Conservation (phyloP, 768 basidiomycete species). For the Termitomyces sp. region DNA sequence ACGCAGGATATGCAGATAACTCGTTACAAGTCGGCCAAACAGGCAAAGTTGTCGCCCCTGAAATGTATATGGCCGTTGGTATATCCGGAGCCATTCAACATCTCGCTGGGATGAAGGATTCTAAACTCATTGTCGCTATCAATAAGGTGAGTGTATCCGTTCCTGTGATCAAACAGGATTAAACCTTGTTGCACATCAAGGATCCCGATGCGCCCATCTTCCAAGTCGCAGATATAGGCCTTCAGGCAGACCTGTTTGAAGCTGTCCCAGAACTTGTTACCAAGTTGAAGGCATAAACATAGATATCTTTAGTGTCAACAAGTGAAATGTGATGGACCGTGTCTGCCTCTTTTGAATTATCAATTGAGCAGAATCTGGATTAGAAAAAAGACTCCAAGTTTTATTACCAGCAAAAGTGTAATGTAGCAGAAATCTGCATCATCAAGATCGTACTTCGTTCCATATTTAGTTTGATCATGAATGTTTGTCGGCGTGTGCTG, state of each 20-base stretch:
- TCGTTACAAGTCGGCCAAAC: slow-evolving; percentile 99
- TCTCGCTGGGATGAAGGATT: slow-evolving; percentile 99
- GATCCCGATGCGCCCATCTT: slow-evolving; percentile 98
- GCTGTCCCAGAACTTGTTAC: slow-evolving; percentile 87
- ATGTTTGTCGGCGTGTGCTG: no score
- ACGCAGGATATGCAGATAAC: slow-evolving; percentile 97
- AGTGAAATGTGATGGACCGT: background rate
- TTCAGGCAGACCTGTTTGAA: slow-evolving; percentile 91
- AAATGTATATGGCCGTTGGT: slow-evolving; percentile 93
- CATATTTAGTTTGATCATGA: no score
- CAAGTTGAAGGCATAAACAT: slow-evolving; percentile 58
- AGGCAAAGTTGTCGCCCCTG: slow-evolving; percentile 96
- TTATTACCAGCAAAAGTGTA: background rate
- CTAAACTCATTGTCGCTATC: slow-evolving; percentile 95
- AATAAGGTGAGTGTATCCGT: slow-evolving; percentile 67
- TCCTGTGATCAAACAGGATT: background rate
- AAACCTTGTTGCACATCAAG: slow-evolving; percentile 30
- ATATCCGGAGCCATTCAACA: slow-evolving; percentile 99
- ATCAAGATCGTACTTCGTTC: background rate
- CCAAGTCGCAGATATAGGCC: slow-evolving; percentile 94
- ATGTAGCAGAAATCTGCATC: background rate
- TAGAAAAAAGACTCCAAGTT: background rate
- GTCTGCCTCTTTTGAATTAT: no score
- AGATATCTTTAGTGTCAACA: background rate
- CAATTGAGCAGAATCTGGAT: background rate